Percentiles rank a stretch among this genome's conserved stretches.
These are phyloP conservation scores for Colletotrichum coccodes DNA, from an alignment of 2,329 filamentous ascomycete species.

Conservation along the genomic window DNA sequence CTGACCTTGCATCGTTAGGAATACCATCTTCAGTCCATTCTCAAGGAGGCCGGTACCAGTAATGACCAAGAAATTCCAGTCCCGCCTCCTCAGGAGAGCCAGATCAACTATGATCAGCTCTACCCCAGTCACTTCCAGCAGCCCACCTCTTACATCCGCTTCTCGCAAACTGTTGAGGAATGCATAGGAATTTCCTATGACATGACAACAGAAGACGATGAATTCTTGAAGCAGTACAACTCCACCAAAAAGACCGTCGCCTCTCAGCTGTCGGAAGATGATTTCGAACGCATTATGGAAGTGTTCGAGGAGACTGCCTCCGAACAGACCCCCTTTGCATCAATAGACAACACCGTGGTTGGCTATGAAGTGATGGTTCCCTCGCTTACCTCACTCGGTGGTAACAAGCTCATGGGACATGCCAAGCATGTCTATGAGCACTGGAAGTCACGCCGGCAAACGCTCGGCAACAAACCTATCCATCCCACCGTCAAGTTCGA, in stretches of 20 bases:
- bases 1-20: conserved; percentile 68
- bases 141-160: conserved; percentile 94
- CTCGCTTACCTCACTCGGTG: conserved; percentile 65
- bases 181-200: conserved; percentile 92
- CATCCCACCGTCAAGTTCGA: conserved; percentile 91
- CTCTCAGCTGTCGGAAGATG: conserved; percentile 81
- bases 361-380: conserved; percentile 81
- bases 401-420: conserved; percentile 61
- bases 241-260: conserved; percentile 71
- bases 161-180: conserved; percentile 98
- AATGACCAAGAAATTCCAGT: conserved; percentile 73
- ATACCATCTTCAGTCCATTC: conserved; percentile 91
- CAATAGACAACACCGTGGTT: conserved; percentile 88
- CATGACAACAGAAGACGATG: conserved; percentile 91
- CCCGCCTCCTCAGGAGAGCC: conserved; percentile 70
- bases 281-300: conserved; percentile 94
- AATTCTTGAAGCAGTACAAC: conserved; percentile 87
- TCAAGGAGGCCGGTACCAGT: conserved; percentile 65
- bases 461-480: conserved; percentile 75
- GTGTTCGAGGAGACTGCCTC: conserved; percentile 91
- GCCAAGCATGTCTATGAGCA: conserved; percentile 88
- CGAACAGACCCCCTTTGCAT: conserved; percentile 86
- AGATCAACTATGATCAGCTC: conserved; percentile 86
- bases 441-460: conserved; percentile 80
- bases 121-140: conserved; percentile 84